Evolutionary conservation across 495 filamentous ascomycete species (phyloP).

Genomic region (Opeltia flavorubescens): DNA sequence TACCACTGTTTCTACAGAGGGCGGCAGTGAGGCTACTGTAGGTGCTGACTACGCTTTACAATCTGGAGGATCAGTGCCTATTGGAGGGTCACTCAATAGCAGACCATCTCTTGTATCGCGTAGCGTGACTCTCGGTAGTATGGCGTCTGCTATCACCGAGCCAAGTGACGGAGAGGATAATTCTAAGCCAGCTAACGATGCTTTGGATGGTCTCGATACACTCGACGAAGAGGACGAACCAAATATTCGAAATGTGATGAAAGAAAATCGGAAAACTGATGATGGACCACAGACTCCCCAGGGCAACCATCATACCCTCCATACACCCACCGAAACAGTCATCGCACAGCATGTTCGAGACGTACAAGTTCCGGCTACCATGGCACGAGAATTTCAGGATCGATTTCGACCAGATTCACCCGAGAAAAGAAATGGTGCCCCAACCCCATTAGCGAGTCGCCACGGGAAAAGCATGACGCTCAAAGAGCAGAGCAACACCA

Average conservation of each 20-base stretch:
- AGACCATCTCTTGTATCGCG: conserved; percentile 42
- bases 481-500: conserved; percentile 93
- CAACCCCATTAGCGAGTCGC: conserved; percentile 39
- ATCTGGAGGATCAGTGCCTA: conserved; percentile 61
- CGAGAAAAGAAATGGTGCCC: conserved; percentile 35
- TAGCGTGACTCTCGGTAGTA: conserved; percentile 81
- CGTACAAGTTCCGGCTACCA: conserved; percentile 77
- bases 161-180: conserved; percentile 45
- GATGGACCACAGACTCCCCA: conserved; percentile 29
- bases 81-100: conserved; percentile 35
- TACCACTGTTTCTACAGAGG: conserved; percentile 44
- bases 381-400: conserved; percentile 69
- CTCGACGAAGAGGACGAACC: conserved; percentile 43
- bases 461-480: conserved; percentile 76
- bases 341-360: conserved; percentile 77
- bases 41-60: conserved; percentile 80
- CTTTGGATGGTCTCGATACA: conserved; percentile 40
- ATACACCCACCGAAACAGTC: conserved; percentile 69
- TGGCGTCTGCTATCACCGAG: conserved; percentile 81
- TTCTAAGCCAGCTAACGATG: conserved; percentile 25
- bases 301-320: conserved; percentile 24
- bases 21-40: conserved; percentile 53
- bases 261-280: conserved; percentile 26
- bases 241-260: conserved; percentile 24
- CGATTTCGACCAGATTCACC: conserved; percentile 40